Conservation (phyloP, 768 basidiomycete species). For the Lactifluus echinatus region DNA sequence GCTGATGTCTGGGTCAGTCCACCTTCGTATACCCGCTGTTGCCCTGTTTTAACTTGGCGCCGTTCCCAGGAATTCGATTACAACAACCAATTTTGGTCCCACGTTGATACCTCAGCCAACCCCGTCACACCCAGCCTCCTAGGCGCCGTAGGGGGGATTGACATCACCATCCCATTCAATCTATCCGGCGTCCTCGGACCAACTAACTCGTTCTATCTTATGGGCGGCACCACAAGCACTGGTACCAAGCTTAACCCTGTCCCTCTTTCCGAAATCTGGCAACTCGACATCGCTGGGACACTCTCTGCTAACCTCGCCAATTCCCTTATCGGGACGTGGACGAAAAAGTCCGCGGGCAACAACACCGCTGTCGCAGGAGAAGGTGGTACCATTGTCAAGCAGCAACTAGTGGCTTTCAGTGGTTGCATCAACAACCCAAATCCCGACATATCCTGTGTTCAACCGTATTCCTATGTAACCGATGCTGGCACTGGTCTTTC, state of each 20-base stretch:
- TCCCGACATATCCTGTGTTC: constrained; percentile 44
- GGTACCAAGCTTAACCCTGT: constrained; percentile 24
- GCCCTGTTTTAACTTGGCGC: constrained; percentile 11
- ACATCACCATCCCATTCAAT: constrained; percentile 33
- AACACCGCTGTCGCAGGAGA: constrained; percentile 38
- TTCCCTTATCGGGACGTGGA: constrained; percentile 50
- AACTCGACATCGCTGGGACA: constrained; percentile 57
- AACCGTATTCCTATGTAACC: constrained; percentile 49
- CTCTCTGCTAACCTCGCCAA: constrained; percentile 60
- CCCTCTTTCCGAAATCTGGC: constrained; percentile 63
- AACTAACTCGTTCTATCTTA: constrained; percentile 66
- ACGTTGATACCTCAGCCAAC: constrained; percentile 37
- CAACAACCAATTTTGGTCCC: constrained; percentile 66
- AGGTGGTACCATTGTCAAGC: constrained; percentile 49
- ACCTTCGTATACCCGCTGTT: constrained; percentile 4
- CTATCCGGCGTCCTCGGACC: constrained; percentile 40
- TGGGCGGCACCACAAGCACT: constrained; percentile 55
- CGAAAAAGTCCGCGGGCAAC: constrained; percentile 34
- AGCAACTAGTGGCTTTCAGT: constrained; percentile 46
- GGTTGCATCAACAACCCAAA: constrained; percentile 46
- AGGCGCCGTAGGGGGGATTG: constrained; percentile 70
- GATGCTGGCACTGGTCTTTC: constrained; percentile 45
- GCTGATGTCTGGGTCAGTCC: constrained; percentile 65
- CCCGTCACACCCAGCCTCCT: constrained; percentile 50
- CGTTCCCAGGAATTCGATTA: constrained; percentile 65